phyloP scores from a whole-genome alignment of 768 basidiomycete species.

The Xanthoconium stramineum region DNA sequence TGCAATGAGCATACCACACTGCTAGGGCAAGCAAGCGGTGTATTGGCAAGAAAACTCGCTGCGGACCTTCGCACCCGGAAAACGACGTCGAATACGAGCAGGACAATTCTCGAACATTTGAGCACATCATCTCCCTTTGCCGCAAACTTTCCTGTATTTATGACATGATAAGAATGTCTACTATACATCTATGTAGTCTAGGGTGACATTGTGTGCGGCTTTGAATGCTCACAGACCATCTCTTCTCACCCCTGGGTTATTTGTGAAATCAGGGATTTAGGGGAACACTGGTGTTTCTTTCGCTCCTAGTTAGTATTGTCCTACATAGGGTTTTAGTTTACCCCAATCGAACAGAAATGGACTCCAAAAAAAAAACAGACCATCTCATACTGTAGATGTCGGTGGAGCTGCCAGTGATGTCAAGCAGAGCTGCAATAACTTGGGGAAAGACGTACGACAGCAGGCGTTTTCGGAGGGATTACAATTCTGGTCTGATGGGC shows the following conservation, averaged over 20 bases:
- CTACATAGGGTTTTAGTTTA: too few species aligned
- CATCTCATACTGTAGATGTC: slow-evolving; percentile 40
- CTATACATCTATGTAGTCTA: slow-evolving; percentile 16
- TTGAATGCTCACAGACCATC: slow-evolving; percentile 8
- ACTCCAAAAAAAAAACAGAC: too few species aligned
- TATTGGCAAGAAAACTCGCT: slow-evolving; percentile 65
- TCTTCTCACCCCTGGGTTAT: too few species aligned
- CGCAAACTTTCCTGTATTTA: slow-evolving; percentile 70
- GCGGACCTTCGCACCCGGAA: slow-evolving; percentile 55
- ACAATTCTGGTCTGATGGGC: slow-evolving; percentile 67
- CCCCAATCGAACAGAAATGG: too few species aligned
- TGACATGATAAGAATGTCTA: slow-evolving; percentile 20
- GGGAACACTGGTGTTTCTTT: too few species aligned
- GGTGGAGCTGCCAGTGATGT: slow-evolving; percentile 42
- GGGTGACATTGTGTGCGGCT: slow-evolving; percentile 19
- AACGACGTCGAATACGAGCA: slow-evolving; percentile 46
- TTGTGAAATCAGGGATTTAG: too few species aligned
- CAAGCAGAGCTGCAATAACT: background rate
- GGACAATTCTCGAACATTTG: slow-evolving; percentile 55
- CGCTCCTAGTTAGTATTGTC: too few species aligned
- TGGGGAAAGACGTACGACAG: slow-evolving; percentile 59
- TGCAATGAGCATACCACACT: slow-evolving; percentile 46
- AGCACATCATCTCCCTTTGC: slow-evolving; percentile 62
- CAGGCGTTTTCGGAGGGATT: slow-evolving; percentile 69
- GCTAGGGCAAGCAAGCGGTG: slow-evolving; percentile 60